These are phyloP conservation scores for Pseudonitzschia pungens DNA, from an alignment of 108 stramenopile species.

Conservation along the genomic window DNA sequence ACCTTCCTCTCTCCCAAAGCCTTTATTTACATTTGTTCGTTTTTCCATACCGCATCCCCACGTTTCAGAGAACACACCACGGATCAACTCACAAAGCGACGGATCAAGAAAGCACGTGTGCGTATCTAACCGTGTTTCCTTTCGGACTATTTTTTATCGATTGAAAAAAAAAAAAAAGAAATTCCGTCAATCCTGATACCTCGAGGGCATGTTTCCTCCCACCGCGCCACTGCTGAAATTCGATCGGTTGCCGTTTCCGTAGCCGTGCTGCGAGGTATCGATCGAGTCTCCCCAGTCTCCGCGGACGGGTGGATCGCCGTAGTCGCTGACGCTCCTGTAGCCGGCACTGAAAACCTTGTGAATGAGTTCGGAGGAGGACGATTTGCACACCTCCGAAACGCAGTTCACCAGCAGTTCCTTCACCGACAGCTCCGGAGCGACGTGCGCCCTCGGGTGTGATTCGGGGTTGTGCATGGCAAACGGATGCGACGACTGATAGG, in stretches of 20 bases:
- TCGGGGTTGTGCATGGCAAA: neutral
- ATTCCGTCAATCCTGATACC: constrained; percentile 21
- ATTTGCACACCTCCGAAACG: constrained; percentile 31
- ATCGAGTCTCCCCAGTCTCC: constrained; percentile 9
- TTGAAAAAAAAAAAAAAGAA: too few species aligned
- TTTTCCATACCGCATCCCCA: too few species aligned
- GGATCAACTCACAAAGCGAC: too few species aligned
- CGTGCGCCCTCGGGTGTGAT: neutral
- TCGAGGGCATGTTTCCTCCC: neutral
- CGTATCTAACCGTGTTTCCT: too few species aligned
- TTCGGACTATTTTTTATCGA: neutral
- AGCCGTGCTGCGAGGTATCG: constrained; percentile 16
- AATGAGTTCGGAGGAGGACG: constrained; percentile 24
- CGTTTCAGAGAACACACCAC: too few species aligned
- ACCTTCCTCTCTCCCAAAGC: too few species aligned
- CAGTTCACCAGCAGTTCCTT: constrained; percentile 23
- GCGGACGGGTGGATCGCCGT: neutral
- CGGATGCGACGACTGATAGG: neutral
- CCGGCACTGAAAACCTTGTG: constrained; percentile 18
- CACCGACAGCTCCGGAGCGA: constrained; percentile 5
- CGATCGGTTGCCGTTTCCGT: constrained; percentile 4
- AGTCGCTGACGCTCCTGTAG: constrained; percentile 20
- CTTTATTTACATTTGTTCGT: too few species aligned
- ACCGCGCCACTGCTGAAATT: neutral
- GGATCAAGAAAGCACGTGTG: too few species aligned